A percentile compares a stretch with the other conserved stretches of the same genome.
Evolutionary conservation across 1,284 basidiomycete species (phyloP).

Genomic region (Leccinum pallidistipes): DNA sequence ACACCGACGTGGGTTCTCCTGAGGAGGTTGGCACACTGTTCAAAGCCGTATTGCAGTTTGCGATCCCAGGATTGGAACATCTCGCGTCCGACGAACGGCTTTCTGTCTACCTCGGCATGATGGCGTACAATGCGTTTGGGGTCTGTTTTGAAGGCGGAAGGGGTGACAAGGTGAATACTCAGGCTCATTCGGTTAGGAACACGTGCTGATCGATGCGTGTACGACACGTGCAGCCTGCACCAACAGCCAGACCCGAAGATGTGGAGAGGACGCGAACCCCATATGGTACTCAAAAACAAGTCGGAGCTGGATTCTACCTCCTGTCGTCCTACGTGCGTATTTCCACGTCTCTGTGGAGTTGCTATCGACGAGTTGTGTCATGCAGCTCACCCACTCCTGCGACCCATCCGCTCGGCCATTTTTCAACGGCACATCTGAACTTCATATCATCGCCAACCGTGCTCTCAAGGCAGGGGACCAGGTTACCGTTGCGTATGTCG

Average conservation of each 20-base stretch:
- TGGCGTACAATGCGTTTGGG: constrained; percentile 75
- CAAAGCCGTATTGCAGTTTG: constrained; percentile 53
- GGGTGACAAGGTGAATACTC: constrained; percentile 57
- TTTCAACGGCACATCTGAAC: constrained; percentile 64
- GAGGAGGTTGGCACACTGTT: constrained; percentile 56
- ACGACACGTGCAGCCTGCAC: constrained; percentile 45
- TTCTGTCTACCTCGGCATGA: constrained; percentile 61
- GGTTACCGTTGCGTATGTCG: constrained; percentile 72
- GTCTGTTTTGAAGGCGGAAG: constrained; percentile 65
- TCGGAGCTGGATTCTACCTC: constrained; percentile 71
- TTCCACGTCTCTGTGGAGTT: not conserved
- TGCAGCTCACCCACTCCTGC: constrained; percentile 68
- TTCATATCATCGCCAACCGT: constrained; percentile 63
- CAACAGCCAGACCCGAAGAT: constrained; percentile 58
- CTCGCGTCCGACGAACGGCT: constrained; percentile 66
- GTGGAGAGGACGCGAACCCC: constrained; percentile 72
- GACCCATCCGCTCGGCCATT: constrained; percentile 60
- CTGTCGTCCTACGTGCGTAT: constrained; percentile 69
- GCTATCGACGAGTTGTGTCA: not conserved
- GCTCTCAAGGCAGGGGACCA: constrained; percentile 72
- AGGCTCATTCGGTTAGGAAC: not conserved
- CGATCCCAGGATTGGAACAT: constrained; percentile 69
- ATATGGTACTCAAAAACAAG: constrained; percentile 67
- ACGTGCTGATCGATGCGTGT: constrained; percentile 3
- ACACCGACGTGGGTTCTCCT: constrained; percentile 51